Evolutionary conservation across 2,329 filamentous ascomycete species (phyloP), one percentile per base, ranked within the genome.

Genomic region (Coccinonectria pachysandricola): DNA sequence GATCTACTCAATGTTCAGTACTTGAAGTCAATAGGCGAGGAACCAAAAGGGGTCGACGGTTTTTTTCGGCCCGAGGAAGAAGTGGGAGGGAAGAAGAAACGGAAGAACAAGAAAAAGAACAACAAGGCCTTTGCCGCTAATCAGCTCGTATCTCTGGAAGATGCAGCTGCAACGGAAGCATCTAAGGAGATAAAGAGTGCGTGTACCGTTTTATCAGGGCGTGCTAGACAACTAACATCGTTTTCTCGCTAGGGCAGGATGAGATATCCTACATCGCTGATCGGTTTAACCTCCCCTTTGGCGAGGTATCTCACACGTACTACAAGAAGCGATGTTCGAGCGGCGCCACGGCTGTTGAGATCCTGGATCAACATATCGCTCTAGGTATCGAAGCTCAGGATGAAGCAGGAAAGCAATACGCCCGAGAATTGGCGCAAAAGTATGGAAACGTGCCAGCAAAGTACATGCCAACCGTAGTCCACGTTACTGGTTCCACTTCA

Each of bases 1-100:
- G 75, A 85, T 32, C 60, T 96, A 8, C 66, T 95, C 16, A 92
- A 81, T 39, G 65, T 84, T 9, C 74, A 81, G 12, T 85, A 79
- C 45, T 75, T 95, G 4, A 74, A 84, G 31, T 73, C 85, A 30
- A 68, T 64, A 1, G 70, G 70, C 1, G 62, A 71, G 28, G 61
- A 68, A 2, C 60, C 65, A 2, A 88, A 81, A 48, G 83, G 86
- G 0, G 63, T 95, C n/a, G 85, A 95, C 31, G 85, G 72, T 0
- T 94, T 94, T 48, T 75, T 72, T 12, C 65, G 72, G 19, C 65
- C 66, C 0, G 65, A 73, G 10, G 55, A 64, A 10, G 51, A 56
- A 1, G 50, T 50, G 1, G 45, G 36, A 6, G 64, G 60, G 34
- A 51, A 48, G 17, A 66, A 60, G 37, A 55, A 46, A 31, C 60